Evolutionary conservation across 2,329 filamentous ascomycete species (phyloP).

Genomic region (Penicillium occitanis): DNA sequence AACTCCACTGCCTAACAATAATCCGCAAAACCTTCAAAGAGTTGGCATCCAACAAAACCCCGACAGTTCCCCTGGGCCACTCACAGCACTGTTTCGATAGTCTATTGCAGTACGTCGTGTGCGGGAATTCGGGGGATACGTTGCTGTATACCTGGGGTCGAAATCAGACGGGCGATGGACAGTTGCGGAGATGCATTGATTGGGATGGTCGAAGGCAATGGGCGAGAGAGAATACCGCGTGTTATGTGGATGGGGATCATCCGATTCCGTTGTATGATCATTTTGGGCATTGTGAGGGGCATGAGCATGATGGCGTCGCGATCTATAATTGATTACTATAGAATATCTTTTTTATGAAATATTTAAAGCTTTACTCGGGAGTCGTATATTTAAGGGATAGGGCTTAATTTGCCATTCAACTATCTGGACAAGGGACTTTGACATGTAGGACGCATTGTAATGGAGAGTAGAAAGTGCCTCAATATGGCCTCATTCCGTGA

Average conservation of each 20-base stretch:
- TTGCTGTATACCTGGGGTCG: slow-evolving; percentile 21
- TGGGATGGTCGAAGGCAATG: slow-evolving; percentile 24
- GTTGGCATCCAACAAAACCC: neutral
- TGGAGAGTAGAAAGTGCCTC: neutral
- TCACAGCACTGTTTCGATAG: slow-evolving; percentile 24
- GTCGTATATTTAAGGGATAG: neutral
- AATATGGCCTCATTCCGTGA: neutral
- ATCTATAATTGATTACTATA: neutral
- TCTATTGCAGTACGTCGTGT: slow-evolving; percentile 23
- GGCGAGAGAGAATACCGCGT: slow-evolving; percentile 29
- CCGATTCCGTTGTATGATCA: slow-evolving; percentile 21
- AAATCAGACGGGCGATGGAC: slow-evolving; percentile 23
- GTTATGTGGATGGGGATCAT: slow-evolving; percentile 27
- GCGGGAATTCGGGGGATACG: slow-evolving; percentile 22
- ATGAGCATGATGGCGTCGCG: neutral
- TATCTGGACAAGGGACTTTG: neutral
- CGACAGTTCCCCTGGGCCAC: slow-evolving; percentile 17
- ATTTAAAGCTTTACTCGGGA: no score
- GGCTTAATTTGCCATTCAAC: neutral
- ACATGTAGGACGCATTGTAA: neutral
- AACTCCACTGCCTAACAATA: slow-evolving; percentile 26
- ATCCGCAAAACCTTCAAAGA: slow-evolving; percentile 24
- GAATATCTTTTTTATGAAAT: no score
- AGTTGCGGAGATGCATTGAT: slow-evolving; percentile 22
- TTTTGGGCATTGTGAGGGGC: slow-evolving; percentile 28